phyloP scores from a whole-genome alignment of 345 rosid genomes.

The Ceriops decandra region DNA sequence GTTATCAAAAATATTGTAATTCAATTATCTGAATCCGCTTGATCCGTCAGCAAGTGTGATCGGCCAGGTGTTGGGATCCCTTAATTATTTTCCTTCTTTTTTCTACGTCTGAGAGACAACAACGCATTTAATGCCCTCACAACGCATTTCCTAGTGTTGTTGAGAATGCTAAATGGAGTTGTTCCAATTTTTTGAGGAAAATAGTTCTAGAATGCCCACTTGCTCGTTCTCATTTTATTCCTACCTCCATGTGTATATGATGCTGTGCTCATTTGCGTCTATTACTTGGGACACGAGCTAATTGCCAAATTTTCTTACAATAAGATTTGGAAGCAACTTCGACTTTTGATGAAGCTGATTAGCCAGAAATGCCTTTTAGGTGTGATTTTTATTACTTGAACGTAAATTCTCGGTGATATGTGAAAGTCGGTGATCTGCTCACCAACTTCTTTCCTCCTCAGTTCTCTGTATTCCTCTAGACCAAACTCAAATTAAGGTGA shows the following conservation, averaged over 20 bases:
- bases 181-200: too few species aligned
- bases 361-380: constrained; percentile 21
- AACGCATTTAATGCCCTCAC: too few species aligned
- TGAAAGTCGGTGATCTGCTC: constrained; percentile 59
- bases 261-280: background rate
- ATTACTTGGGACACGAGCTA: constrained; percentile 10
- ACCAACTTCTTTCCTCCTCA: constrained; percentile 47
- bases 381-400: constrained; percentile 25
- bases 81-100: too few species aligned
- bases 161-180: too few species aligned
- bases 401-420: constrained; percentile 1
- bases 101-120: too few species aligned
- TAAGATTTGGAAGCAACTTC: constrained; percentile 7
- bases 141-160: too few species aligned
- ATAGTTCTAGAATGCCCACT: background rate
- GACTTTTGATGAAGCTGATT: constrained; percentile 11
- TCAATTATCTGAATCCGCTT: too few species aligned
- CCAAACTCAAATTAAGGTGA: constrained; percentile 4
- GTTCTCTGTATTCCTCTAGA: constrained; percentile 23
- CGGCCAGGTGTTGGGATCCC: too few species aligned
- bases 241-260: background rate
- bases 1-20: too few species aligned
- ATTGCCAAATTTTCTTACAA: background rate
- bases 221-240: background rate
- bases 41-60: too few species aligned